Evolutionary conservation across 257 asterid genomes (phyloP), one percentile per base, ranked within the genome.

Genomic region (Fraxinus quadrangulata): DNA sequence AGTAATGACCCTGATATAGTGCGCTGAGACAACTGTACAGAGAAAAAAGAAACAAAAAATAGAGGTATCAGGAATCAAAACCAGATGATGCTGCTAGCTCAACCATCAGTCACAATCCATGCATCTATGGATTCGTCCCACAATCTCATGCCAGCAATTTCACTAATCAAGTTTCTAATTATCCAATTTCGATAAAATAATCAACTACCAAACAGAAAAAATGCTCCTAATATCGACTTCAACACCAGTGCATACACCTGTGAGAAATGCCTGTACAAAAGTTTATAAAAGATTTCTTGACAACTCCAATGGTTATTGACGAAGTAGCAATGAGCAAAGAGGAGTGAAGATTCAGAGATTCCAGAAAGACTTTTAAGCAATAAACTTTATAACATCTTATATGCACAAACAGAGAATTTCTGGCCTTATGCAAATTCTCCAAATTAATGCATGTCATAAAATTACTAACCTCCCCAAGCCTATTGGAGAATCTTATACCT

Each of bases 1-100:
- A 96, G 81, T 81, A 96, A 77, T 33, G 99, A 93, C 75, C 97
- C 97, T 9, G 98, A 83, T 72, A 96, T 80, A 36, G 99, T 96
- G 79, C 99, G 96, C 77, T 96, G 99, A 42, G 99, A 93, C 65
- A 96, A 97, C 99, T 96, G 97, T 84, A 78, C 74, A 74, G 71
- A 81, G 72, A 54, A 12, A 56, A 31, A 76, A 68, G 14, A 56
- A n/a, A 45, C 16, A 11, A 77, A 80, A 42, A 65, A 12, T 72
- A 87, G 78, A 9, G 70, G 17, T 12, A 42, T 61, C 49, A 80
- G 45, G 24, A 76, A 82, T 54, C 34, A 26, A 72, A 70, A 73
- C 37, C 33, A 67, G 54, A 37, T 31, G 67, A 24, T 34, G 71
- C 54, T 40, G 73, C 54, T 67, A 49, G 75, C 74, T 77, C 79